Percentiles rank a stretch among this genome's conserved stretches.
Conservation (phyloP, 2,329 filamentous ascomycete species). For the Paraphoma chrysanthemicola region DNA sequence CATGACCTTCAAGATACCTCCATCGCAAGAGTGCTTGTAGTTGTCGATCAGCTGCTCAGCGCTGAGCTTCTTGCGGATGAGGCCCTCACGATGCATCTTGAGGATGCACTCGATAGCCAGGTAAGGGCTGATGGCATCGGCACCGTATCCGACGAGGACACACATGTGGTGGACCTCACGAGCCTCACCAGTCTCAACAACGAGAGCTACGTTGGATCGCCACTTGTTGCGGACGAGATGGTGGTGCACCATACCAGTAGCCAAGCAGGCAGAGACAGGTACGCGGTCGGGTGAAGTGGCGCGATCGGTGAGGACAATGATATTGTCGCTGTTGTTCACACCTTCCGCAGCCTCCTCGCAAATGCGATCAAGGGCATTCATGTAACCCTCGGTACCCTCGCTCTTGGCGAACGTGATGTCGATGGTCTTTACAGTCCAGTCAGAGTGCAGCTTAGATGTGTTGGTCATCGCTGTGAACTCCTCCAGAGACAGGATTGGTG, state of each 20-base stretch:
- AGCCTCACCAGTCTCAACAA: constrained; percentile 92
- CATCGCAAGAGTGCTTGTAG: constrained; percentile 96
- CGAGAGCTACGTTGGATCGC: constrained; percentile 84
- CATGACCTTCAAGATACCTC: constrained; percentile 98
- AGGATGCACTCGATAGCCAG: constrained; percentile 95
- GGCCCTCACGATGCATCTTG: constrained; percentile 91
- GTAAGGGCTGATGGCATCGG: constrained; percentile 93
- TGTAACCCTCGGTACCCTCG: constrained; percentile 82
- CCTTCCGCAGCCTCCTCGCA: constrained; percentile 84
- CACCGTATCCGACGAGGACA: constrained; percentile 94
- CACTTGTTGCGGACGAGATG: constrained; percentile 95
- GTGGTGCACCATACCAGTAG: constrained; percentile 93
- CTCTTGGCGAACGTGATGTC: constrained; percentile 92
- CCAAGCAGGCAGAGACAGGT: constrained; percentile 83
- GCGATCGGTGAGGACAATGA: constrained; percentile 89
- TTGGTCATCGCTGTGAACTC: constrained; percentile 90
- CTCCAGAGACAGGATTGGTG: constrained; percentile 85
- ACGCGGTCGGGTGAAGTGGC: constrained; percentile 83
- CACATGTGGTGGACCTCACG: constrained; percentile 99
- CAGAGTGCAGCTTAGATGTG: constrained; percentile 72
- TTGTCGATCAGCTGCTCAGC: constrained; percentile 87
- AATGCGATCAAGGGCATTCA: constrained; percentile 86
- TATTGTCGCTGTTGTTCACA: constrained; percentile 81
- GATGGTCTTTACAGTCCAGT: constrained; percentile 89
- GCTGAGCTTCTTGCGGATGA: constrained; percentile 88